A percentile compares a stretch with the other conserved stretches of the same genome.
These are phyloP conservation scores for Porodaedalea pini DNA, from an alignment of 1,284 basidiomycete genomes.

Conservation along the genomic window DNA sequence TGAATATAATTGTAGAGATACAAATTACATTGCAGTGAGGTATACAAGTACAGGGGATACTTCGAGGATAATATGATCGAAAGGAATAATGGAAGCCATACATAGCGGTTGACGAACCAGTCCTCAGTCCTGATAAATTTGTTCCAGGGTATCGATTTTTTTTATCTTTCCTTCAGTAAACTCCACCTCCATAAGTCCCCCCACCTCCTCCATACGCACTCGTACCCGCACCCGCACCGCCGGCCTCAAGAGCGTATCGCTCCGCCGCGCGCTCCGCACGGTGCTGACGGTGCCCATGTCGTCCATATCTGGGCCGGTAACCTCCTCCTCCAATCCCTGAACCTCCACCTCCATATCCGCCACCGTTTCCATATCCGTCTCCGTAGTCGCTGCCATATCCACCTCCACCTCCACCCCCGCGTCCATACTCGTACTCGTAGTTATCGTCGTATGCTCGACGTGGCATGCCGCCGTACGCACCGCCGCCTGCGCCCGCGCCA, in stretches of 20 bases:
- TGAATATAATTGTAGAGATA: too few species aligned
- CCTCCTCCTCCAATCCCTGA: background rate
- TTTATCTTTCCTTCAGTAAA: background rate
- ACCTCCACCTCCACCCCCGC: background rate
- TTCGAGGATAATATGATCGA: too few species aligned
- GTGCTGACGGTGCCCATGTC: background rate
- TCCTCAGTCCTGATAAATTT: too few species aligned
- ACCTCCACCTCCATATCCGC: background rate
- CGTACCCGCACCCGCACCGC: background rate
- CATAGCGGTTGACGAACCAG: too few species aligned
- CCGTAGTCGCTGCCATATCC: conserved; percentile 4
- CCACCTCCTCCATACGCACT: background rate
- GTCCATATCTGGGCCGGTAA: background rate
- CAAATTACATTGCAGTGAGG: too few species aligned
- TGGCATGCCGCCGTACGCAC: background rate
- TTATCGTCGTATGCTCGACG: conserved; percentile 1
- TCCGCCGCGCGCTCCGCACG: background rate
- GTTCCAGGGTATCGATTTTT: too few species aligned
- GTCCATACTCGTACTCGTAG: background rate
- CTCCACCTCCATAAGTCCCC: background rate
- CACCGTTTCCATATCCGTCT: background rate
- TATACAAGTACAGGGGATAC: too few species aligned
- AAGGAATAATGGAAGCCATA: too few species aligned
- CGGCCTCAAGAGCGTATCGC: background rate
- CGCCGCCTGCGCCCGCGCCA: background rate